phyloP scores from a whole-genome alignment of 2,329 filamentous ascomycete species.

The Talaromyces amestolkiae region DNA sequence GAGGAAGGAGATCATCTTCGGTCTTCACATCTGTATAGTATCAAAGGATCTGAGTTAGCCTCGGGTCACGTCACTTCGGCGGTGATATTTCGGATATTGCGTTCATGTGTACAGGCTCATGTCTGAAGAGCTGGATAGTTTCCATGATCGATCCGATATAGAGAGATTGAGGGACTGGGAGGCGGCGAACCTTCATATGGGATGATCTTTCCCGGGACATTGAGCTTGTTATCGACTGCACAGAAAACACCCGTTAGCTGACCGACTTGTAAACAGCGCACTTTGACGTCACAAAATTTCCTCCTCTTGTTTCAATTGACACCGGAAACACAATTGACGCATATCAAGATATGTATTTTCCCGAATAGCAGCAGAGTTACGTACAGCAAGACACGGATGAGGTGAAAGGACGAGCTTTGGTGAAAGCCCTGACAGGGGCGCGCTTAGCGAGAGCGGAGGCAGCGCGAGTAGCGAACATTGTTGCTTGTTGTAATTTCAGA shows the following conservation, averaged over 20 bases:
- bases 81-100: slow-evolving; percentile 8
- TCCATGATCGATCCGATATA: neutral
- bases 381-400: slow-evolving; percentile 47
- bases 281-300: neutral
- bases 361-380: slow-evolving; percentile 27
- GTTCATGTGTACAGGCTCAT: neutral
- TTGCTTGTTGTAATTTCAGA: slow-evolving; percentile 26
- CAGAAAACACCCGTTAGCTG: slow-evolving; percentile 10
- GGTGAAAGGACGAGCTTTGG: slow-evolving; percentile 44
- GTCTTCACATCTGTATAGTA: slow-evolving; percentile 69
- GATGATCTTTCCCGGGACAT: slow-evolving; percentile 45
- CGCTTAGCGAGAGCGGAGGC: slow-evolving; percentile 47
- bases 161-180: neutral
- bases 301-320: neutral
- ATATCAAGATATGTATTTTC: neutral
- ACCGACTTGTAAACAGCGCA: neutral
- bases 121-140: neutral
- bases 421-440: slow-evolving; percentile 42
- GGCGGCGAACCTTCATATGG: slow-evolving; percentile 44
- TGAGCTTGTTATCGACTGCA: slow-evolving; percentile 36
- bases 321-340: neutral
- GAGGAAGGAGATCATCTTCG: slow-evolving; percentile 77
- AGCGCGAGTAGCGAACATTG: slow-evolving; percentile 50
- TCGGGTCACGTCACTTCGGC: slow-evolving; percentile 4
- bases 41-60: slow-evolving; percentile 11